Conservation (phyloP, 139 green algal genomes). For the Auxenochlorella pyrenoidosa region DNA sequence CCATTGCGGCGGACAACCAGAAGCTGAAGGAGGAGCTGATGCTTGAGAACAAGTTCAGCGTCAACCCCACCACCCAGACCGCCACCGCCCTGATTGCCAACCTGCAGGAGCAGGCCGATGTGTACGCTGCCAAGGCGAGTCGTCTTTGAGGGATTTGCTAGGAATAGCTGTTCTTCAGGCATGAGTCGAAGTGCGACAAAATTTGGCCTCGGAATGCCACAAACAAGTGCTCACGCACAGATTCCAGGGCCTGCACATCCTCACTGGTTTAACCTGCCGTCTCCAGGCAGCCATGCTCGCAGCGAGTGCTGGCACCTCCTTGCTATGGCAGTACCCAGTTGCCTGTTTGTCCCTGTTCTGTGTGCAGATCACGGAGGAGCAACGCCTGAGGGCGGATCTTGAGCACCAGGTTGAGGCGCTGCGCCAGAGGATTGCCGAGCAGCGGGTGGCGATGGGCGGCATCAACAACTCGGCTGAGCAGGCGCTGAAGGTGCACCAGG, state of each 20-base stretch:
- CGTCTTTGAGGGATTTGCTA: too few species aligned
- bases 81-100: slow-evolving; percentile 50
- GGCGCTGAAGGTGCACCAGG: slow-evolving; percentile 36
- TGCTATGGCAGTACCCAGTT: neutral
- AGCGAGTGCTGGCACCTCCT: too few species aligned
- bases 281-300: too few species aligned
- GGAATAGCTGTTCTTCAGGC: too few species aligned
- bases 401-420: slow-evolving; percentile 53
- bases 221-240: too few species aligned
- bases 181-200: too few species aligned
- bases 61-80: slow-evolving; percentile 61
- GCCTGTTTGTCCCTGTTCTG: neutral
- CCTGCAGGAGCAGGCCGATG: slow-evolving; percentile 65
- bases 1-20: slow-evolving; percentile 82
- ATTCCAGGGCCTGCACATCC: too few species aligned
- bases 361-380: slow-evolving; percentile 47
- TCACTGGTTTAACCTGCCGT: too few species aligned
- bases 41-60: slow-evolving; percentile 91
- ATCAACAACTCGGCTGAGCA: slow-evolving; percentile 78
- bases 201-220: too few species aligned
- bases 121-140: slow-evolving; percentile 62
- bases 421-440: slow-evolving; percentile 46
- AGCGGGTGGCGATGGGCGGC: slow-evolving; percentile 81
- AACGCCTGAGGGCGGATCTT: slow-evolving; percentile 55
- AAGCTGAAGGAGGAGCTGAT: slow-evolving; percentile 91